These are phyloP conservation scores for Exophiala aquamarina DNA, from an alignment of 2,329 filamentous ascomycete genomes.

Conservation along the genomic window DNA sequence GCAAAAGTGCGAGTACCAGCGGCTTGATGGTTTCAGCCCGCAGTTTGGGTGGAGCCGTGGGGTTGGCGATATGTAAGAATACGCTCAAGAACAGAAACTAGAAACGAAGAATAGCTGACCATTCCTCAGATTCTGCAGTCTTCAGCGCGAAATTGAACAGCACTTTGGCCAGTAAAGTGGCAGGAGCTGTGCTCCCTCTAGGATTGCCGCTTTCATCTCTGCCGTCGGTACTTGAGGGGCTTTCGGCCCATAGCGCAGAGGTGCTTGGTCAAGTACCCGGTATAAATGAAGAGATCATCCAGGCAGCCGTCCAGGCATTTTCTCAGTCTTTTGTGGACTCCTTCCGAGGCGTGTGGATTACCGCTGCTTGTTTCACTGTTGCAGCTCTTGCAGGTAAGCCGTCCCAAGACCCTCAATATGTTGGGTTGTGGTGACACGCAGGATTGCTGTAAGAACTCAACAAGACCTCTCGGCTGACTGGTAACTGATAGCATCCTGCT, in stretches of 20 bases:
- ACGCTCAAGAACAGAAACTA: too few species aligned
- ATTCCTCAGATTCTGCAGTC: conserved; percentile 3
- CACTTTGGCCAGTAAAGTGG: background rate
- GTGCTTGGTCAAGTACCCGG: background rate
- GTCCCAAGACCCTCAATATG: too few species aligned
- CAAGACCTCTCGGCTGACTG: too few species aligned
- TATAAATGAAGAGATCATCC: conserved; percentile 1
- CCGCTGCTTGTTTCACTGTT: background rate
- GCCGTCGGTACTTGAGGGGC: background rate
- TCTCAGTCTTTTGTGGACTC: background rate
- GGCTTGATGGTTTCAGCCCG: conserved; percentile 9
- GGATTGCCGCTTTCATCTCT: background rate
- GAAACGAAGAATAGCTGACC: too few species aligned
- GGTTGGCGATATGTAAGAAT: conserved; percentile 7
- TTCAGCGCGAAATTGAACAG: background rate
- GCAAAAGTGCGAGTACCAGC: conserved; percentile 3
- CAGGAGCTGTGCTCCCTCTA: conserved; percentile 3
- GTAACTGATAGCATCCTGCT: too few species aligned
- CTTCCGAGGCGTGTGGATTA: background rate
- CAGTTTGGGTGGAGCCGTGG: conserved; percentile 10
- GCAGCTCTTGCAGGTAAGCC: conserved; percentile 5
- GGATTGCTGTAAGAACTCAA: too few species aligned
- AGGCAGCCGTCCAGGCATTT: background rate
- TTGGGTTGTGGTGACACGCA: too few species aligned
- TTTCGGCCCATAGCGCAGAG: background rate